These are phyloP conservation scores for Aspergillus sp. DNA, from an alignment of 2,329 filamentous ascomycete genomes.

Conservation along the genomic window DNA sequence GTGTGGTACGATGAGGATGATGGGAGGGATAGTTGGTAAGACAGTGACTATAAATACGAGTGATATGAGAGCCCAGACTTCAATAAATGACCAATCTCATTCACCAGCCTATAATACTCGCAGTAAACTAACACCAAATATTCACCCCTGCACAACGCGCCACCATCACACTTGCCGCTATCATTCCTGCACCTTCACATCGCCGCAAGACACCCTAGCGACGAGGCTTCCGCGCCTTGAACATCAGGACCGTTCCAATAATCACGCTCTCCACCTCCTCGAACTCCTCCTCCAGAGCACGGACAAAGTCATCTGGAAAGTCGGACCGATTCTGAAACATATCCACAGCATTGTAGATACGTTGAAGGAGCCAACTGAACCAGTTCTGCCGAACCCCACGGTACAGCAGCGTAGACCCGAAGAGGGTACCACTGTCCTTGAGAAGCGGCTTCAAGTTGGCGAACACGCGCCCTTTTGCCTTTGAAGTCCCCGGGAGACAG, in stretches of 20 bases:
- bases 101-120: no score
- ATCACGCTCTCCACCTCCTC: constrained; percentile 6
- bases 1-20: no score
- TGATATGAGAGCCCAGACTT: no score
- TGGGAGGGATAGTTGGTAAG: no score
- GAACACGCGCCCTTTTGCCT: constrained; percentile 31
- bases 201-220: no score
- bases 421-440: constrained; percentile 35
- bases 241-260: constrained; percentile 5
- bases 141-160: no score
- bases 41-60: no score
- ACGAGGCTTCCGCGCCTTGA: constrained; percentile 3
- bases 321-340: constrained; percentile 2
- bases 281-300: constrained; percentile 2
- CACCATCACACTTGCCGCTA: no score
- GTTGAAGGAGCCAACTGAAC: constrained; percentile 13
- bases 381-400: constrained; percentile 23
- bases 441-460: constrained; percentile 30
- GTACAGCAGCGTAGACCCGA: constrained; percentile 40
- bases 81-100: no score
- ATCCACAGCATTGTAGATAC: constrained; percentile 1
- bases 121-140: no score
- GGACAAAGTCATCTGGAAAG: background rate
- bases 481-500: constrained; percentile 35
- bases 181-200: no score